Evolutionary conservation across 345 rosid genomes (phyloP), one percentile per base, ranked within the genome.

Genomic region (Populus nigra): DNA sequence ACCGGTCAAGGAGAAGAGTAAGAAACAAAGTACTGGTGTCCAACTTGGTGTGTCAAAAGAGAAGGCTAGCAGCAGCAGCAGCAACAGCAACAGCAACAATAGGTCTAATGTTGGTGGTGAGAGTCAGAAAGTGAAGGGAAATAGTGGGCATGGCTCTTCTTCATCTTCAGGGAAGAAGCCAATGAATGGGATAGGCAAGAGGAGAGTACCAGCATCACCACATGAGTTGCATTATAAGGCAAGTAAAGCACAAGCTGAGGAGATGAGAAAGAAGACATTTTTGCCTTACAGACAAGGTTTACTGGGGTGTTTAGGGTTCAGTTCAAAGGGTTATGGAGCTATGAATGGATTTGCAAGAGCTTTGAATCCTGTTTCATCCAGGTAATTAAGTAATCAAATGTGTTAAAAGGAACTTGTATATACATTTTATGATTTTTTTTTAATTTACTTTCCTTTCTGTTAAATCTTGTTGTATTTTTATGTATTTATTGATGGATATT

Each of bases 251-350:
- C 99, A 96, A 45, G 94, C 97, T 17, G 98, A 93, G 82, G 99
- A 93, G 87, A 83, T 96, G 98, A 96, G 89, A 89, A 96, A 91
- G 91, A 93, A 87, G 86, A 96, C 99, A 0, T 93, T 86, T 76
- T 88, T 96, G 85, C 99, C 99, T 36, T 96, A 96, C 81, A 88
- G 94, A 71, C 97, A 96, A 83, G 98, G 99, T 1, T 77, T 96
- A 73, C 88, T 96, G n/a, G 99, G 99, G 1, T 96, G 99, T 80
- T 76, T 96, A 80, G 98, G 99, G 59, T 96, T 96, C 68, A 96
- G 95, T 80, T 96, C 99, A 3, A 96, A 93, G 80, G 97, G 99
- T 10, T 93, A 93, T 81, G 93, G 99, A 66, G 96, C 94, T 68
- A 87, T 96, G 79, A 96, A 90, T 86, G 98, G 97, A 8, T 86